Base-by-base conservation (phyloP, 345 rosid species). In the Mercurialis annua region DNA sequence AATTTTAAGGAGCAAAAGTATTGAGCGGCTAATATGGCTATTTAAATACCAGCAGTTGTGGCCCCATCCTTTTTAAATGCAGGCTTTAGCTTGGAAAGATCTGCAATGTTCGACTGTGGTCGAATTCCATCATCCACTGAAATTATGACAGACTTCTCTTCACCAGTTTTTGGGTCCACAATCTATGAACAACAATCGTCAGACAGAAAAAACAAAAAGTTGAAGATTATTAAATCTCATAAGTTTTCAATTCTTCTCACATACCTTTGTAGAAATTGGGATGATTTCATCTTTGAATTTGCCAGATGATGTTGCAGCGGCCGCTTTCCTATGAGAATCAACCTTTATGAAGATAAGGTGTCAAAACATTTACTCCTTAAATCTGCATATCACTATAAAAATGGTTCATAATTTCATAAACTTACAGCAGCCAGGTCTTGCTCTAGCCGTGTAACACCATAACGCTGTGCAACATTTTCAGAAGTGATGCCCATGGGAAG, bases 401-500 rank as follows among this genome's bases (percentile, higher is more conserved):
- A 21, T 33, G 8, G 63, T 21, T 40, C 21, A 16, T 42, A 5
- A 23, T 56, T 66, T 11, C 4, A 56, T 52, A 11, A 71, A 73
- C 89, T 79, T 65, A 94, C 97, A 30, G 97, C 90, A 71, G 97
- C 95, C 79, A 78, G 81, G 70, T 91, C 99, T 78, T 94, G 99
- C 61, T 94, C 97, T 78, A 79, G 77, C 44, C 97, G 81, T 62
- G 99, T 89, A 59, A 94, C 76, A 16, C 96, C 92, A 15, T 67
- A 91, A 21, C 87, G 83, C 58, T 84, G 77, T 36, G 99, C 97
- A 66, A 94, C 99, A 76, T 90, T 94, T 83, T 94, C 99, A 59
- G 97, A 90, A 70, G 96, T 94, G 34, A 91, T 76, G 10, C 99
- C 99, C 97, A 94, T 89, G 23, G 97, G 97, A 75, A 94, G 92